Conservation (phyloP, 2,329 filamentous ascomycete species). For the Paracorniculantispora psalliotae region DNA sequence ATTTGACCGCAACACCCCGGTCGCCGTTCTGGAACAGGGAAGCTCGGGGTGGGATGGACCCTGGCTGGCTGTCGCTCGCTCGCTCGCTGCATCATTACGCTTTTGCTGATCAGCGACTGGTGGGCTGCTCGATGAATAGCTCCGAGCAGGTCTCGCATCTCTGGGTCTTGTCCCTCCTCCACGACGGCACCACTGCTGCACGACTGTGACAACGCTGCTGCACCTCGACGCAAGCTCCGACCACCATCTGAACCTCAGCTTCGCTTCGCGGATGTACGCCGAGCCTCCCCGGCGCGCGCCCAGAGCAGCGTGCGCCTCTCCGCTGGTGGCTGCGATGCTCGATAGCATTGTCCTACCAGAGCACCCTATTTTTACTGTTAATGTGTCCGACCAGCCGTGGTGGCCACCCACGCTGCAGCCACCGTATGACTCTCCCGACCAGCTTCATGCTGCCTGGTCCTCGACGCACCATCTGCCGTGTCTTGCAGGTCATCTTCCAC, state of each 20-base stretch:
- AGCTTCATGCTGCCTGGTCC: background rate
- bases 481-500: background rate
- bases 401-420: background rate
- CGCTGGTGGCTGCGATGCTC: no score
- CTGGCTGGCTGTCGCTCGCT: background rate
- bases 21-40: background rate
- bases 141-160: background rate
- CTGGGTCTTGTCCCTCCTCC: background rate
- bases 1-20: background rate
- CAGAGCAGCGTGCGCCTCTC: no score
- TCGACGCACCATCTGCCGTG: background rate
- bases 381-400: background rate
- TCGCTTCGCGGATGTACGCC: background rate
- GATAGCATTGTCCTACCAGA: background rate
- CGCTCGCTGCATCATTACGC: background rate
- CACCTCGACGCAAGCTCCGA: background rate
- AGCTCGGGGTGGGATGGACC: background rate
- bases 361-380: background rate
- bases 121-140: background rate
- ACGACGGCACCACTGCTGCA: background rate
- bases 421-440: background rate
- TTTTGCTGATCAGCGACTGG: background rate
- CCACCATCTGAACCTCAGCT: background rate
- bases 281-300: constrained; percentile 2
- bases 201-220: background rate